phyloP scores from a whole-genome alignment of 305 asterid species.

The Ajuga reptans region DNA sequence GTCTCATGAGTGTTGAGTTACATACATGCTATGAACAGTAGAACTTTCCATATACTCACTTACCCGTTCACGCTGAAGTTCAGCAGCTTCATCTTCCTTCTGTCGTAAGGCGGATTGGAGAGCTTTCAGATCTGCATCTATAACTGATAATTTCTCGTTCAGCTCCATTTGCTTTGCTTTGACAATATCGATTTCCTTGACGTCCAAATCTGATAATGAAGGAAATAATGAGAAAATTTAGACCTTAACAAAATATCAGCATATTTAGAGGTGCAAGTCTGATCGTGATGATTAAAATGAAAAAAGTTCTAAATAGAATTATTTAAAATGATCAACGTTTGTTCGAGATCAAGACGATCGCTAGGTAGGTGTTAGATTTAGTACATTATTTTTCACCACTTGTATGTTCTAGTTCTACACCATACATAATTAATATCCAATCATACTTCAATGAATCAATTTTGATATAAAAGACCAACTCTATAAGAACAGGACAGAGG shows the following conservation, averaged over 20 bases:
- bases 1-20: background rate
- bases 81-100: conserved; percentile 73
- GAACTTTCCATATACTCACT: background rate
- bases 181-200: conserved; percentile 56
- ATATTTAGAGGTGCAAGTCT: conserved; percentile 5
- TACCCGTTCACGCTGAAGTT: conserved; percentile 63
- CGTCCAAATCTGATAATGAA: conserved; percentile 54
- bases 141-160: conserved; percentile 35
- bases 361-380: background rate
- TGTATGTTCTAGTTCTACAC: conserved; percentile 9
- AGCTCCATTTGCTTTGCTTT: conserved; percentile 41
- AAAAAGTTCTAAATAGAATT: conserved; percentile 8
- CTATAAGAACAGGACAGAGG: background rate
- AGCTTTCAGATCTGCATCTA: conserved; percentile 39
- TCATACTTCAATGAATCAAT: conserved; percentile 12
- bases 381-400: background rate
- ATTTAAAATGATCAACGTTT: background rate
- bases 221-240: conserved; percentile 5
- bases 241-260: conserved; percentile 9
- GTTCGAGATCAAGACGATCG: conserved; percentile 1
- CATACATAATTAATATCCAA: background rate
- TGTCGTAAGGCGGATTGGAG: conserved; percentile 52
- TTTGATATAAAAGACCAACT: conserved; percentile 7
- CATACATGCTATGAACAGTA: background rate
- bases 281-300: conserved; percentile 11